Percentiles rank a stretch among this genome's conserved stretches.
Conservation (phyloP, 2,329 filamentous ascomycete species). For the Colletotrichum higginsianum region DNA sequence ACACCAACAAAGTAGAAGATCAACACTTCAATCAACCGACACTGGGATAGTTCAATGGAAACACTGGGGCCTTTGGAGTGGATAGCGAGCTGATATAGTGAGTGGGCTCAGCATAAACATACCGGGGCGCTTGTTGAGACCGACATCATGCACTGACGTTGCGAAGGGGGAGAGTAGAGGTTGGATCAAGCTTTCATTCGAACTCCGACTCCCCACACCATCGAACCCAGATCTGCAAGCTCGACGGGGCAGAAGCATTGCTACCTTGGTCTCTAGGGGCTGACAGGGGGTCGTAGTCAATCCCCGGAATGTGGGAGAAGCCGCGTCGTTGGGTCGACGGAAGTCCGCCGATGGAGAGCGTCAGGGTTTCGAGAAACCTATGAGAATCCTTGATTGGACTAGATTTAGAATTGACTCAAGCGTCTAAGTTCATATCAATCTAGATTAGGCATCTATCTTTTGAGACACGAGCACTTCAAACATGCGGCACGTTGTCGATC, state of each 20-base stretch:
- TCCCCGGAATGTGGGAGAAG: conserved; percentile 1
- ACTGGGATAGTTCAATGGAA: not conserved
- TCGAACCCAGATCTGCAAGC: not conserved
- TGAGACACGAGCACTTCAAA: too few species aligned
- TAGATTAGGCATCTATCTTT: not conserved
- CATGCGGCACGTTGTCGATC: not conserved
- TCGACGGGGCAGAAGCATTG: not conserved
- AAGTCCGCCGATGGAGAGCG: not conserved
- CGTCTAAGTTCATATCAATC: too few species aligned
- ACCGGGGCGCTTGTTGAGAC: not conserved
- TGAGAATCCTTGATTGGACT: too few species aligned
- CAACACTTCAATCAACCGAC: not conserved
- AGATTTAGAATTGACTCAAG: not conserved
- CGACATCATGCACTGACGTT: not conserved
- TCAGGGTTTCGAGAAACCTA: not conserved
- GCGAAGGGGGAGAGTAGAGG: not conserved
- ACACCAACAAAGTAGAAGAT: not conserved
- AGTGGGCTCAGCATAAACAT: not conserved
- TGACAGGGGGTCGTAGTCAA: not conserved
- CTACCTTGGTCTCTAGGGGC: too few species aligned
- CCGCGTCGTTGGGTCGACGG: not conserved
- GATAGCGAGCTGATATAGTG: not conserved
- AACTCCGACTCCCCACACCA: not conserved
- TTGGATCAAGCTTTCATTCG: conserved; percentile 3
- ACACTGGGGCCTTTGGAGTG: not conserved